Percentiles rank a stretch among this genome's conserved stretches.
Evolutionary conservation across 169 alveolate genomes (phyloP).

Genomic region (Eimeria falciformis): DNA sequence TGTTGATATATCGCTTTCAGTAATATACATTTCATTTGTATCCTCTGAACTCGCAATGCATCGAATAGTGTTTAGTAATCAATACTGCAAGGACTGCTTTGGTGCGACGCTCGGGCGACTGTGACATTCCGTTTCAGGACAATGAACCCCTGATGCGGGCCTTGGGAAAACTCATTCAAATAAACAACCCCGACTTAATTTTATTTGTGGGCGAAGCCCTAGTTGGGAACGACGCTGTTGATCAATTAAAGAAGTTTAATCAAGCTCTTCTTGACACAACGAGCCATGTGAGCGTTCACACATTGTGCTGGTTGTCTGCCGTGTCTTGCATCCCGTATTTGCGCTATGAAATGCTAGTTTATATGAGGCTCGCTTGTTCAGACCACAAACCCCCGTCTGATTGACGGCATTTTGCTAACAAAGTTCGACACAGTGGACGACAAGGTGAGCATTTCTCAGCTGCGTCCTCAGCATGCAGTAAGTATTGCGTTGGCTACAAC

Average conservation of each 20-base stretch:
- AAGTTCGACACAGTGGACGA: slow-evolving; percentile 96
- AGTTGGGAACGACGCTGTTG: slow-evolving; percentile 99
- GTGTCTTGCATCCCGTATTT: neutral
- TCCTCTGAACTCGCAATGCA: no score
- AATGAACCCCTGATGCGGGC: slow-evolving; percentile 99
- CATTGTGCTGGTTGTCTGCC: no score
- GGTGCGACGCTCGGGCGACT: no score
- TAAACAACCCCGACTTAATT: slow-evolving; percentile 98
- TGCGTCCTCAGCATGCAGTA: no score
- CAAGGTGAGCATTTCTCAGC: slow-evolving; percentile 48
- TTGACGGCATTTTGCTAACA: slow-evolving; percentile 99
- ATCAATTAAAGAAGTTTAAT: slow-evolving; percentile 98
- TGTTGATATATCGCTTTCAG: no score
- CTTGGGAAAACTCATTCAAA: slow-evolving; percentile 96
- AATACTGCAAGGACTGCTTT: no score
- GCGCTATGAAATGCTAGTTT: neutral
- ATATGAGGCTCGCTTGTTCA: neutral
- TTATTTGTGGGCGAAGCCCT: slow-evolving; percentile 99
- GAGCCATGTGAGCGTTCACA: neutral
- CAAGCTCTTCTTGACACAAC: slow-evolving; percentile 89
- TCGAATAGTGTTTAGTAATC: no score
- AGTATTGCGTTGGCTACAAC: no score
- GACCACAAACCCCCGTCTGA: slow-evolving; percentile 92
- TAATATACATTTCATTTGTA: no score
- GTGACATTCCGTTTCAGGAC: no score